These are phyloP conservation scores for Coemansia sp. DNA, from an alignment of 192 early-diverging fungal species.

Conservation along the genomic window DNA sequence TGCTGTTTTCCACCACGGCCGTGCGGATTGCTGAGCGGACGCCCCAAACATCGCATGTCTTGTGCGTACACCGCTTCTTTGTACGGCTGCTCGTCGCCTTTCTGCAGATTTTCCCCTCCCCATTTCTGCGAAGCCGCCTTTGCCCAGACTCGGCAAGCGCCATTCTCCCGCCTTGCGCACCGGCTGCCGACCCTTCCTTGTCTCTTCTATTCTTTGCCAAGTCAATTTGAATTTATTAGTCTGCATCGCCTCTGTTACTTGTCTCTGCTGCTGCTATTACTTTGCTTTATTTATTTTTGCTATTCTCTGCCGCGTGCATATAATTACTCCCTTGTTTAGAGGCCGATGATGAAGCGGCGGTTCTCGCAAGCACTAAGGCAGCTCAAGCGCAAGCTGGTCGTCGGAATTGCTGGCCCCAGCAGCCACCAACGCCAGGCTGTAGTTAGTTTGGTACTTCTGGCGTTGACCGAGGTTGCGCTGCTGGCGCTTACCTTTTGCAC, in stretches of 20 bases:
- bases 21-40: neutral
- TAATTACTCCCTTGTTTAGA: slow-evolving; percentile 6
- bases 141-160: slow-evolving; percentile 26
- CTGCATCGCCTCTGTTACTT: slow-evolving; percentile 8
- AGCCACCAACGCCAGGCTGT: slow-evolving; percentile 51
- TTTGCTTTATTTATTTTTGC: slow-evolving; percentile 7
- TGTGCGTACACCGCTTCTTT: neutral
- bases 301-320: neutral
- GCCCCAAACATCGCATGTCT: neutral
- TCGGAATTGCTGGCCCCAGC: slow-evolving; percentile 43
- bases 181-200: neutral
- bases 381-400: slow-evolving; percentile 49
- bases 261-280: slow-evolving; percentile 1
- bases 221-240: slow-evolving; percentile 11
- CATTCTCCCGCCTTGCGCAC: neutral
- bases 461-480: slow-evolving; percentile 49
- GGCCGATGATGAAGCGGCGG: slow-evolving; percentile 41
- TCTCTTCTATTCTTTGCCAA: slow-evolving; percentile 2
- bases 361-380: slow-evolving; percentile 40
- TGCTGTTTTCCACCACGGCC: neutral
- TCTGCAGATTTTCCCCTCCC: neutral
- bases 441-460: slow-evolving; percentile 44
- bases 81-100: neutral
- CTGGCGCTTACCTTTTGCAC: slow-evolving; percentile 54
- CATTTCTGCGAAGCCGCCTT: neutral